Evolutionary conservation across 2,329 filamentous ascomycete species (phyloP).

Genomic region (Phialocephala subalpina): DNA sequence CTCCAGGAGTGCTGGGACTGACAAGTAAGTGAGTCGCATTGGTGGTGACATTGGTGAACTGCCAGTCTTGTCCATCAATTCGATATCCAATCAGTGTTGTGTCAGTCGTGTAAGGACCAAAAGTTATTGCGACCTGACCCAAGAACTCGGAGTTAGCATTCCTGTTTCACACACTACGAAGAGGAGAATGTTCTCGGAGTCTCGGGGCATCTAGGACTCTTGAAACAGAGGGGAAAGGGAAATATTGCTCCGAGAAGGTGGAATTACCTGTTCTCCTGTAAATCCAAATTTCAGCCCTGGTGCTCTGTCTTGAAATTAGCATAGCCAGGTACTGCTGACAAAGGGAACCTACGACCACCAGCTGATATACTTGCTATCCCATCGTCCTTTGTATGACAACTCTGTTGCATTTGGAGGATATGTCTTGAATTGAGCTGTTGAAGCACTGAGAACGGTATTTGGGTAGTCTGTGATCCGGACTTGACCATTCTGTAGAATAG

Average conservation of each 20-base stretch:
- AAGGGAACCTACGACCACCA: slow-evolving; percentile 62
- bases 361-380: slow-evolving; percentile 66
- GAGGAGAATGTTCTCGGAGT: too few species aligned
- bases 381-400: slow-evolving; percentile 68
- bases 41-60: slow-evolving; percentile 66
- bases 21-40: slow-evolving; percentile 64
- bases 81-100: slow-evolving; percentile 62
- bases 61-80: slow-evolving; percentile 66
- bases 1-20: slow-evolving; percentile 52
- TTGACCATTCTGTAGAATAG: slow-evolving; percentile 45
- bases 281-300: slow-evolving; percentile 37
- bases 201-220: too few species aligned
- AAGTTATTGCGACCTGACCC: slow-evolving; percentile 35
- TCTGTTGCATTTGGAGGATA: slow-evolving; percentile 61
- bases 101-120: slow-evolving; percentile 39
- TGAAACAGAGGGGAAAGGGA: too few species aligned
- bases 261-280: slow-evolving; percentile 30
- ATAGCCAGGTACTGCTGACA: neutral
- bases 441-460: slow-evolving; percentile 49
- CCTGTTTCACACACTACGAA: too few species aligned
- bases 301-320: slow-evolving; percentile 23
- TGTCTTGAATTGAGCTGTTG: slow-evolving; percentile 51
- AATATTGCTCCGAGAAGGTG: too few species aligned
- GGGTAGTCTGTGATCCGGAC: slow-evolving; percentile 50
- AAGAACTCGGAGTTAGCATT: too few species aligned